Base-by-base conservation (phyloP, 2,329 filamentous ascomycete species). In the Tolypocladium guangdongense region DNA sequence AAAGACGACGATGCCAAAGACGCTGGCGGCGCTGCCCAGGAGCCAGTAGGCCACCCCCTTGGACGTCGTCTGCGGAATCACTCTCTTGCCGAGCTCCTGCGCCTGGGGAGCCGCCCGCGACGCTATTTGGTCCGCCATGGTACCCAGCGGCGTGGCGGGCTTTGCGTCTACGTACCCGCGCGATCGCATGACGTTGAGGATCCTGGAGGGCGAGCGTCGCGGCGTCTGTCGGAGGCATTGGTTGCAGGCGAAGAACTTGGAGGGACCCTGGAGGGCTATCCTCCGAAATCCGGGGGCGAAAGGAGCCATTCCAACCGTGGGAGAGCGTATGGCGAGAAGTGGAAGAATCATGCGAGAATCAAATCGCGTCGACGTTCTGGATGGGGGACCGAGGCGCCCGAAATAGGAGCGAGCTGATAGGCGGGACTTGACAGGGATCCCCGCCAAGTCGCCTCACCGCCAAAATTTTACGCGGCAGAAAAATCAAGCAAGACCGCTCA, bases 1-100 rank as follows among this genome's bases (percentile, higher is more conserved):
- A 69, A 95, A 95, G 46, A 99, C 82, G 51, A 99, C 91, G 63
- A 99, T 96, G 56, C 93, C 93, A 71, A 97, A 99, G 51, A 97
- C 93, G 67, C 90, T 95, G 45, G 82, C 87, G 1, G 93, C 91
- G 62, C 91, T 96, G 48, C 84, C 92, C 53, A 99, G 74, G 47
- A 99, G 80, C 91, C 91, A 99, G 74, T 92, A 92, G 55, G 85
- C 93, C 46, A 96, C 91, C 11, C 76, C 74, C 70, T 88, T 93
- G 55, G 84, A 82, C 59, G 81, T 90, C 11, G 80, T 81, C 62
- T 87, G 78, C 33, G 80, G 78, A 55, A 78, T 81, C 3, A 69
- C 68, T 24, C 66, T 68, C 59, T 70, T 71, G 11, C 65, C 60
- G 16, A 61, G 60, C 27, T 55, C 43, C 54, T 50, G 61, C 49